Base-by-base conservation (phyloP, 352 stramenopile genomes). In the Phytophthora sp. region DNA sequence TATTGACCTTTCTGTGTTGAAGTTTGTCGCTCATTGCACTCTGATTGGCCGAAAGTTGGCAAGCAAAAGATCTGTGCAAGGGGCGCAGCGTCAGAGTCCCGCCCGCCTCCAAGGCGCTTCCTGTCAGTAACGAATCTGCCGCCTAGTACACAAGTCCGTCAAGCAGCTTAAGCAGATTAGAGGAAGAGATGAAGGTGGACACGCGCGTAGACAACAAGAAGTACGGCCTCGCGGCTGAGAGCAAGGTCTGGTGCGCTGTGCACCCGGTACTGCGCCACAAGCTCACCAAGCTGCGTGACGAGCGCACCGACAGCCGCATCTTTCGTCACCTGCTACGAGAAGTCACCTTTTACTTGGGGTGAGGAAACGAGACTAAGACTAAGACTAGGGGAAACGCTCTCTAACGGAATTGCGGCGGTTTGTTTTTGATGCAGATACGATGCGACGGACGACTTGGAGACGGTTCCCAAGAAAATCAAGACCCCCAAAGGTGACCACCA, bases 281-380 rank as follows among this genome's bases (percentile, higher is more conserved):
- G 79, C 89, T 99, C 49, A 98, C 93, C 18, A 97, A 98, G 63
- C 86, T 99, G 29, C 93, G 97, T n/a, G 94, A 97, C 42, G 95
- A 96, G 46, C 83, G 86, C 66, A 99, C 97, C 0, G 82, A 90
- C 44, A 93, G 93, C 55, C 91, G 84, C 39, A 80, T 98, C 13
- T 99, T 99, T 72, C 95, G 97, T 57, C 76, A 95, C 53, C 74
- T 98, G n/a, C 79, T 99, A 52, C 91, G 95, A 42, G 97, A 99
- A 84, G 90, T 99, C 44, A 99, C 97, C 26, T 99, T 98, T 66
- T 99, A 99, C 69, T 78, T 99, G 18, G 97, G 95, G 70, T 99
- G 89, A 63, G 94, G 9, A n/a, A n/a, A n/a, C n/a, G 20, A 26
- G 88, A 64, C 30, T 33, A 39, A 56, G 49, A 26, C 26, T 39